A percentile compares a stretch with the other conserved stretches of the same genome.
These are phyloP conservation scores for Metschnikowia kunwiensis DNA, from an alignment of 805 yeast species.

Conservation along the genomic window DNA sequence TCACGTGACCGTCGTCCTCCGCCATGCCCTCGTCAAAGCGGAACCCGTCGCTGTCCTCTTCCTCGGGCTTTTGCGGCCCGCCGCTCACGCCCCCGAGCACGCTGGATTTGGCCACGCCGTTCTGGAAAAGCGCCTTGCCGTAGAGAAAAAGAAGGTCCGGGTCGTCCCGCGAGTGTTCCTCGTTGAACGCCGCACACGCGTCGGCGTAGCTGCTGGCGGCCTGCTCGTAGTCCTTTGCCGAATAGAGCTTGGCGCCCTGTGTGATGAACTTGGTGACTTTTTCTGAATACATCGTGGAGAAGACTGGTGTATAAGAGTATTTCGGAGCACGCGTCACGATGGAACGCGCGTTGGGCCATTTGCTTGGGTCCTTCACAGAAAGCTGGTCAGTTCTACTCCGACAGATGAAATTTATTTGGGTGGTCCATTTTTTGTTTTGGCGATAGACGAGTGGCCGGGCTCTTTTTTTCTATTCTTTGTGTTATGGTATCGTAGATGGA, in stretches of 20 bases:
- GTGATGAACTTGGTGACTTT: conserved; percentile 30
- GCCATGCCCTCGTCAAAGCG: conserved; percentile 17
- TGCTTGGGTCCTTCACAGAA: too few species aligned
- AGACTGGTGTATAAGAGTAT: too few species aligned
- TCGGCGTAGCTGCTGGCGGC: conserved; percentile 70
- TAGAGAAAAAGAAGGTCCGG: conserved; percentile 72
- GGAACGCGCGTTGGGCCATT: too few species aligned
- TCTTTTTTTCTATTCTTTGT: too few species aligned
- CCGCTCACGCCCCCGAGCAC: conserved; percentile 53
- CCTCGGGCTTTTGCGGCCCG: conserved; percentile 9
- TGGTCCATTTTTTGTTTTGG: too few species aligned
- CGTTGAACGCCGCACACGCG: conserved; percentile 60
- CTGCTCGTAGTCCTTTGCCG: conserved; percentile 60
- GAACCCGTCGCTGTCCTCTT: conserved; percentile 6
- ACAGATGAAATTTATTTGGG: too few species aligned
- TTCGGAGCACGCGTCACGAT: not conserved
- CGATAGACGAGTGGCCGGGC: too few species aligned
- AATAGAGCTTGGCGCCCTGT: conserved; percentile 63
- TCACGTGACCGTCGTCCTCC: conserved; percentile 16
- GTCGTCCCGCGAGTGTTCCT: conserved; percentile 55
- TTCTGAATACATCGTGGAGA: conserved; percentile 19
- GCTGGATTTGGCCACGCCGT: conserved; percentile 71
- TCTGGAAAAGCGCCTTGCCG: conserved; percentile 76
- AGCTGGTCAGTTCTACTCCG: too few species aligned
- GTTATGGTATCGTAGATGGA: too few species aligned